phyloP scores from a whole-genome alignment of 2,329 filamentous ascomycete genomes.

The Cytospora paraplurivora region DNA sequence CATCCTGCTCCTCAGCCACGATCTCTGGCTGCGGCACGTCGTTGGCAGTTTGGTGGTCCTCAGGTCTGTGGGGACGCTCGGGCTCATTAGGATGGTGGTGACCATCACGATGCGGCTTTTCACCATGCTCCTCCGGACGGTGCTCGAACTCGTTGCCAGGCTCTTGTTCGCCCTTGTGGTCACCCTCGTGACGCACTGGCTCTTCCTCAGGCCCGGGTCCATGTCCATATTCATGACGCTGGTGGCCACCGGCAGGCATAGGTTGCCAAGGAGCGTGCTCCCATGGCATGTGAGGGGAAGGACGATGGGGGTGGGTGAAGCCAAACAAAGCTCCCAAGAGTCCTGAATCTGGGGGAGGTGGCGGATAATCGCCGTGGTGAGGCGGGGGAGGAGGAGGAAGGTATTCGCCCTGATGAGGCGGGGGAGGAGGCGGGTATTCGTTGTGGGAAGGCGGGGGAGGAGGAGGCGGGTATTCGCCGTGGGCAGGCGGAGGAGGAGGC shows the following conservation, averaged over 20 bases:
- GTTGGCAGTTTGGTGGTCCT: conserved; percentile 8
- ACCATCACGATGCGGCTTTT: background rate
- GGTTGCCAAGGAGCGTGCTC: conserved; percentile 1
- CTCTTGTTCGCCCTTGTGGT: background rate
- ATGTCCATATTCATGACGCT: background rate
- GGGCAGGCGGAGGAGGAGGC: conserved; percentile 3
- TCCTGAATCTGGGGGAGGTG: conserved; percentile 22
- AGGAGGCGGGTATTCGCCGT: conserved; percentile 19
- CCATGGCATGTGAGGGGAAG: conserved; percentile 4
- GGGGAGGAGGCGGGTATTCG: conserved; percentile 28
- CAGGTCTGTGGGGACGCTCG: background rate
- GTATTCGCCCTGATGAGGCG: conserved; percentile 8
- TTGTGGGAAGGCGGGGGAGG: conserved; percentile 26
- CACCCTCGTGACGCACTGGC: background rate
- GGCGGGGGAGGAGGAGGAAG: conserved; percentile 26
- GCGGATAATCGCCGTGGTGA: conserved; percentile 26
- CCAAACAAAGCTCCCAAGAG: conserved; percentile 2
- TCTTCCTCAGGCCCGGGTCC: conserved; percentile 5
- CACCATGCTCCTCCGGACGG: background rate
- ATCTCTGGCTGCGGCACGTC: background rate
- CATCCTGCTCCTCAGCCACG: conserved; percentile 1
- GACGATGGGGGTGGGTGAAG: conserved; percentile 14
- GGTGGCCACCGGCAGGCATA: background rate
- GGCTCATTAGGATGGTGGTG: conserved; percentile 9
- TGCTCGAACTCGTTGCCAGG: conserved; percentile 3